phyloP scores from a whole-genome alignment of 2,329 filamentous ascomycete species.

The Sphaerulina vaccinii region DNA sequence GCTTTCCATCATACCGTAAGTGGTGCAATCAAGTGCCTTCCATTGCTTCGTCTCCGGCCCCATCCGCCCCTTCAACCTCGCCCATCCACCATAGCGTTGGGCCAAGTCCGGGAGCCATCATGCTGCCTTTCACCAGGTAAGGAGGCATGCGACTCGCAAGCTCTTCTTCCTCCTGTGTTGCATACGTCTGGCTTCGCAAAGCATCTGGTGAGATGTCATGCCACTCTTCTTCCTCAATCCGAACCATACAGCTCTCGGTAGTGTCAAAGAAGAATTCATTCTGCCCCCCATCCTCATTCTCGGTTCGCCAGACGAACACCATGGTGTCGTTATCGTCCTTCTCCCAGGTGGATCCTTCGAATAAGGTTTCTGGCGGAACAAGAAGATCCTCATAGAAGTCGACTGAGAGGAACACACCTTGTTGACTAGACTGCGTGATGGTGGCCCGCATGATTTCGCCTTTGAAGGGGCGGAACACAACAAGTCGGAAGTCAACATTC shows the following conservation, averaged over 20 bases:
- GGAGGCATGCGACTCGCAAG: slow-evolving; percentile 63
- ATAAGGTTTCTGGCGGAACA: slow-evolving; percentile 69
- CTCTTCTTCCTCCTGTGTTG: slow-evolving; percentile 59
- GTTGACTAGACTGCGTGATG: slow-evolving; percentile 79
- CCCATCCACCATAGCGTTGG: slow-evolving; percentile 50
- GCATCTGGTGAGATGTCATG: slow-evolving; percentile 84
- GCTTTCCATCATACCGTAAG: too few species aligned
- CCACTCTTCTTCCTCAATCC: slow-evolving; percentile 86
- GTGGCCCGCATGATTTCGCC: slow-evolving; percentile 84
- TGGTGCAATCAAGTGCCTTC: slow-evolving; percentile 16
- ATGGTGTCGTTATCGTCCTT: slow-evolving; percentile 43
- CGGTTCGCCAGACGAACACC: slow-evolving; percentile 77
- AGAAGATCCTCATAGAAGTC: slow-evolving; percentile 96
- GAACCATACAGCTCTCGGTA: slow-evolving; percentile 82
- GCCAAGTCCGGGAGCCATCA: slow-evolving; percentile 50
- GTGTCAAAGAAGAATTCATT: slow-evolving; percentile 78
- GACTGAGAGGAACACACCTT: slow-evolving; percentile 59
- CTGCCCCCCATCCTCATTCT: slow-evolving; percentile 54
- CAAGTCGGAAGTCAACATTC: slow-evolving; percentile 89
- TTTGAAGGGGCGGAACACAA: slow-evolving; percentile 95
- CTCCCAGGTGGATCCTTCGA: slow-evolving; percentile 58
- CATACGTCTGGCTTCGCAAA: slow-evolving; percentile 40
- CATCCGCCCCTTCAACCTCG: slow-evolving; percentile 23
- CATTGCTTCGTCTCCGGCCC: slow-evolving; percentile 16
- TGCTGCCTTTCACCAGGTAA: slow-evolving; percentile 61